Evolutionary conservation across 2,329 filamentous ascomycete genomes (phyloP).

Genomic region (Arthrocladium fulminans): DNA sequence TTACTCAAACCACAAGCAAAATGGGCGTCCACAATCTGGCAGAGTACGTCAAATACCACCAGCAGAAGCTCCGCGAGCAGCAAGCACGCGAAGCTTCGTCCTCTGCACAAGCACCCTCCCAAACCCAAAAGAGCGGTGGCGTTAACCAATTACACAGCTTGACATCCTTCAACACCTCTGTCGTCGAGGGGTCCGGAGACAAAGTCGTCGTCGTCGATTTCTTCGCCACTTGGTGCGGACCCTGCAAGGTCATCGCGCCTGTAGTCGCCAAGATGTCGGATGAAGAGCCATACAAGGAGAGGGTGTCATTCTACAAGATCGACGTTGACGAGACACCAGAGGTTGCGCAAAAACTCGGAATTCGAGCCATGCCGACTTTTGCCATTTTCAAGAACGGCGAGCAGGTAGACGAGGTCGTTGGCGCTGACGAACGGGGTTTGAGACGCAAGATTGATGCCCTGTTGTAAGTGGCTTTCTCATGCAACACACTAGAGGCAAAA

Average conservation of each 20-base stretch:
- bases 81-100: conserved; percentile 11
- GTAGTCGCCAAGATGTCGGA: conserved; percentile 47
- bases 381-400: conserved; percentile 71
- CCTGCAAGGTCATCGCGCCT: conserved; percentile 85
- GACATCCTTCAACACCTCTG: conserved; percentile 48
- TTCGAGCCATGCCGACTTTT: conserved; percentile 93
- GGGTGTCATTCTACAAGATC: conserved; percentile 73
- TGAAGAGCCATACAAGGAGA: conserved; percentile 50
- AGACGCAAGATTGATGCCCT: conserved; percentile 4
- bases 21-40: conserved; percentile 38
- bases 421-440: conserved; percentile 50
- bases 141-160: conserved; percentile 40
- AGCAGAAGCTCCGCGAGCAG: conserved; percentile 22
- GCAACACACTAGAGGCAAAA: background rate
- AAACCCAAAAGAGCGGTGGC: conserved; percentile 16
- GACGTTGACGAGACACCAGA: conserved; percentile 77
- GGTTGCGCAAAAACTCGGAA: conserved; percentile 64
- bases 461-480: background rate
- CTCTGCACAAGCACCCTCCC: conserved; percentile 6
- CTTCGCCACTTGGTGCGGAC: conserved; percentile 86
- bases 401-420: conserved; percentile 64
- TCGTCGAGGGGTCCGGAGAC: conserved; percentile 40
- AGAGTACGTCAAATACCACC: conserved; percentile 26
- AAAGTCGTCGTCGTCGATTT: conserved; percentile 71
- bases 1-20: conserved; percentile 35